Conservation (phyloP, 345 rosid species). For the Hevea brasiliensis region DNA sequence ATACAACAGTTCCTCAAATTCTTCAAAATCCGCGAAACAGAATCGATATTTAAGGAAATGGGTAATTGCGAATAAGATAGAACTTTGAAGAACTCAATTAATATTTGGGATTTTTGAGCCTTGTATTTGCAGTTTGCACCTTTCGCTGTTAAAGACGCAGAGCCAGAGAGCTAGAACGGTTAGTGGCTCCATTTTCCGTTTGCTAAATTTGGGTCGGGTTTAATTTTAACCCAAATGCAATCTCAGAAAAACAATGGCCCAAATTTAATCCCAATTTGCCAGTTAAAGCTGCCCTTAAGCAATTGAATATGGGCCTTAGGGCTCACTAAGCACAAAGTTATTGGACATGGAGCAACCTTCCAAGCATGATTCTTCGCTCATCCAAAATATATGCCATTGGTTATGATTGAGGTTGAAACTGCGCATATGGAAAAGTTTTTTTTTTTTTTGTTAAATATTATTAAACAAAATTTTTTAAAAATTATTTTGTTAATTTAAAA, state of each 20-base stretch:
- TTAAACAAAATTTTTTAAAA: too few relatives aligned
- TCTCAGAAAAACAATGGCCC: background rate
- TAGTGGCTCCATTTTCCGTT: background rate
- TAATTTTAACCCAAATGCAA: background rate
- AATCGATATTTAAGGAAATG: background rate
- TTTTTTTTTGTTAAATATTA: too few relatives aligned
- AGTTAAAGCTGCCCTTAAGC: too few relatives aligned
- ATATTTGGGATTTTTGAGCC: background rate
- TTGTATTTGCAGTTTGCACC: background rate
- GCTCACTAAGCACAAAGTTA: background rate
- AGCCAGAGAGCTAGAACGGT: background rate
- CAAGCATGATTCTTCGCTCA: too few relatives aligned
- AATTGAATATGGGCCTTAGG: background rate
- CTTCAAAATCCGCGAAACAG: background rate
- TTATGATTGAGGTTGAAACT: too few relatives aligned
- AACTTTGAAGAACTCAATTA: constrained; percentile 38
- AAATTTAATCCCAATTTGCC: background rate
- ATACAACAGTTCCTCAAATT: background rate
- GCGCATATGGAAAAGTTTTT: too few relatives aligned
- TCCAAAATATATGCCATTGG: too few relatives aligned
- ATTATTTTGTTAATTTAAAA: too few relatives aligned
- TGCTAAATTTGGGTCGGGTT: background rate
- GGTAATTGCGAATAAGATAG: background rate
- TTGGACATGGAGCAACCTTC: too few relatives aligned
- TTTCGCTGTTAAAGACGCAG: constrained; percentile 8